These are phyloP conservation scores for Ceratocystis destructans DNA, from an alignment of 2,329 filamentous ascomycete genomes.

Conservation along the genomic window DNA sequence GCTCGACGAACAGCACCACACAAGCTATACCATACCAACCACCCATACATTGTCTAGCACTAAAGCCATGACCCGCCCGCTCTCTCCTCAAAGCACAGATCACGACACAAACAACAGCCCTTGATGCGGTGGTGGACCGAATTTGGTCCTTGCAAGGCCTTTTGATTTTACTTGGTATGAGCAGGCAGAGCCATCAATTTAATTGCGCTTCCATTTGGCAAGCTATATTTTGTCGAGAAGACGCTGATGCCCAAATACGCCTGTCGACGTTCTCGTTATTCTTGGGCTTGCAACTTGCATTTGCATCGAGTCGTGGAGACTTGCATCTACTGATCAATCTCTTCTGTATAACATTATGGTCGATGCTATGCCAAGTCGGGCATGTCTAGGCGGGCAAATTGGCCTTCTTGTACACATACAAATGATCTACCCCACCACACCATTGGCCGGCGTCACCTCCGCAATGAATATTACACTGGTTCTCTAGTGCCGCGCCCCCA, in stretches of 20 bases:
- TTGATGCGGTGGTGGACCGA: background rate
- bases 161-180: background rate
- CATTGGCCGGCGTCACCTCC: conserved; percentile 6
- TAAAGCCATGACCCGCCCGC: no score
- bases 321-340: no score
- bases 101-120: background rate
- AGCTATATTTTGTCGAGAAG: background rate
- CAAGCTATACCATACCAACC: no score
- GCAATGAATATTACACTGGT: conserved; percentile 11
- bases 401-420: conserved; percentile 17
- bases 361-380: no score
- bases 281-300: no score
- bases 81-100: background rate
- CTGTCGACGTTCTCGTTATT: no score
- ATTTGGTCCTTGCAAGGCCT: background rate
- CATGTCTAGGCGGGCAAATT: conserved; percentile 8
- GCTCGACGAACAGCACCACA: no score
- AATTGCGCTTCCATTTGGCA: background rate
- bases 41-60: no score
- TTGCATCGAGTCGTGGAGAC: no score
- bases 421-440: conserved; percentile 7
- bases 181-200: background rate
- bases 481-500: conserved; percentile 8
- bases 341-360: no score
- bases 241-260: background rate